phyloP scores from a whole-genome alignment of 148 eudicot genomes.

The Camellia sinensis region DNA sequence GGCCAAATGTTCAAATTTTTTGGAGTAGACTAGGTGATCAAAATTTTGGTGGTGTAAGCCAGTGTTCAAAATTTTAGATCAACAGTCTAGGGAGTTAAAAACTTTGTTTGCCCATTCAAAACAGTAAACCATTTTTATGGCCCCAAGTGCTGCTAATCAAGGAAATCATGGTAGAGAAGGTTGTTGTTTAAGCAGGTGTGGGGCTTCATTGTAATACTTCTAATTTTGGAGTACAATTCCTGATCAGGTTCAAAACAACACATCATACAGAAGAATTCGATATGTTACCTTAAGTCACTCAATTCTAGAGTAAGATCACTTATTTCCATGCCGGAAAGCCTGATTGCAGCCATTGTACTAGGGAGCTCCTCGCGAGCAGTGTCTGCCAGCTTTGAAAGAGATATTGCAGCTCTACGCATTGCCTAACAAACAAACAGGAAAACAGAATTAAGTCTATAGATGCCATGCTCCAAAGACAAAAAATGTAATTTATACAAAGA shows the following conservation, averaged over 20 bases:
- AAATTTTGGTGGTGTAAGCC: too few species aligned
- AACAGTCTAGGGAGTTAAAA: too few species aligned
- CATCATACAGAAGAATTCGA: background rate
- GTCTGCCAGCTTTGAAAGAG: conserved; percentile 83
- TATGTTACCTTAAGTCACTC: conserved; percentile 73
- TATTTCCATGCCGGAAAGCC: conserved; percentile 91
- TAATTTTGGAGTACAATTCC: too few species aligned
- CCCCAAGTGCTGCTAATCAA: too few species aligned
- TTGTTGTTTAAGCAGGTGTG: too few species aligned
- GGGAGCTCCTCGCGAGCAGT: conserved; percentile 87
- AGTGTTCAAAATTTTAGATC: too few species aligned
- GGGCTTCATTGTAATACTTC: too few species aligned
- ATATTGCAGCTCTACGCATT: conserved; percentile 71
- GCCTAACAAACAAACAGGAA: conserved; percentile 49
- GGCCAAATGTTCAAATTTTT: too few species aligned
- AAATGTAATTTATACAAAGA: background rate
- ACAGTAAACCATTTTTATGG: too few species aligned
- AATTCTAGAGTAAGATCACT: conserved; percentile 90
- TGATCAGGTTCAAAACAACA: background rate
- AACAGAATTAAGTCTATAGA: background rate
- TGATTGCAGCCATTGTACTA: conserved; percentile 86
- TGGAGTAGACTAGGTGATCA: too few species aligned
- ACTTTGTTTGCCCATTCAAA: too few species aligned
- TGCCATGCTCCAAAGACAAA: background rate
- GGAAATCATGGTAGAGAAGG: too few species aligned